Conservation (phyloP, 1,284 basidiomycete species). For the Lentinula novae-zelandiae region DNA sequence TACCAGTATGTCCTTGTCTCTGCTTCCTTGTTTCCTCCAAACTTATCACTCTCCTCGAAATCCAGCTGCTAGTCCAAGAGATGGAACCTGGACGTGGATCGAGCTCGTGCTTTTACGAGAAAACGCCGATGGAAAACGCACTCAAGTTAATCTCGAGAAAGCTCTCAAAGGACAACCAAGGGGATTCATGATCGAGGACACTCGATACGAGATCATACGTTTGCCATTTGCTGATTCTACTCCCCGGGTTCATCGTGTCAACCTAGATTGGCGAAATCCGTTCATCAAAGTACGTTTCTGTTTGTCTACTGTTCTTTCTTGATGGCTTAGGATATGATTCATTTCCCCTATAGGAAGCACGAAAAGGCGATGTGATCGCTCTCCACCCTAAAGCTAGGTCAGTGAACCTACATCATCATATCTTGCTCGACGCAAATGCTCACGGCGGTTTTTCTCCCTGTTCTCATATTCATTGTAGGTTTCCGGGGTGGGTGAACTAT, state of each 20-base stretch:
- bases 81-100: slow-evolving; percentile 13
- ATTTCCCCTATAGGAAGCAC: neutral
- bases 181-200: slow-evolving; percentile 13
- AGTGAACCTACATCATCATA: neutral
- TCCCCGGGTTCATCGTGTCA: slow-evolving; percentile 11
- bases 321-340: neutral
- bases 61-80: slow-evolving; percentile 5
- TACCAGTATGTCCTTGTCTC: slow-evolving; percentile 3
- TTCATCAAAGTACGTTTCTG: slow-evolving; percentile 4
- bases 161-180: slow-evolving; percentile 8
- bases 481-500: slow-evolving; percentile 7
- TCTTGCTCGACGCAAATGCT: neutral
- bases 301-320: neutral
- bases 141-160: slow-evolving; percentile 10
- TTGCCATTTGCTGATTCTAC: slow-evolving; percentile 13
- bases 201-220: slow-evolving; percentile 12
- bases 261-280: slow-evolving; percentile 11
- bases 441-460: neutral
- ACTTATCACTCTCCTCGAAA: too few species aligned
- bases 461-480: neutral
- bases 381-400: slow-evolving; percentile 11
- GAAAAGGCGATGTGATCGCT: slow-evolving; percentile 11
- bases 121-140: slow-evolving; percentile 3
- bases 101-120: slow-evolving; percentile 11
- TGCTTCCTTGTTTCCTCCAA: neutral